These are phyloP conservation scores for Colletotrichum navitas DNA, from an alignment of 2,329 filamentous ascomycete species.

Conservation along the genomic window DNA sequence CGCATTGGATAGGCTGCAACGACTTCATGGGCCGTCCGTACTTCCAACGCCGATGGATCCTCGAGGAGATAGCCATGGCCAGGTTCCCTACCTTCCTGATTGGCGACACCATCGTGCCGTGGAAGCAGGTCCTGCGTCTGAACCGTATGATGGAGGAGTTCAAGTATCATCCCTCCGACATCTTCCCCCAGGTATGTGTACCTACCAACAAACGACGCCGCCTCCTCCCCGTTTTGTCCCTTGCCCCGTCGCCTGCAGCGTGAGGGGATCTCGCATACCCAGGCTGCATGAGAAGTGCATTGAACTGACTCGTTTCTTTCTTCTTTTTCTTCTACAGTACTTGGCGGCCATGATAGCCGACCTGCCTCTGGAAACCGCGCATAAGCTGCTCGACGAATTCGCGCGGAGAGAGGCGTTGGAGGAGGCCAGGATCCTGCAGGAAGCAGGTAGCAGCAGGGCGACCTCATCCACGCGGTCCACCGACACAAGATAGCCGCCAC, in stretches of 20 bases:
- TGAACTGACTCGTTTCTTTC: conserved; percentile 15
- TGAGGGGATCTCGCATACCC: background rate
- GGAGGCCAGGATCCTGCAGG: conserved; percentile 42
- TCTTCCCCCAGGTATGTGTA: conserved; percentile 47
- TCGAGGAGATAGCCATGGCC: conserved; percentile 52
- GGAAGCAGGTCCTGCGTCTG: conserved; percentile 52
- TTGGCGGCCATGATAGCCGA: conserved; percentile 43
- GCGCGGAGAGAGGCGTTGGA: conserved; percentile 41
- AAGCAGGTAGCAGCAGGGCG: conserved; percentile 37
- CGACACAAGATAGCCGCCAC: conserved; percentile 7
- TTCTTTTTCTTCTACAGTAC: conserved; percentile 20
- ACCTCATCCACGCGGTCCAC: conserved; percentile 42
- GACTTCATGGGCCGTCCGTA: conserved; percentile 51
- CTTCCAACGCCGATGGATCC: conserved; percentile 54
- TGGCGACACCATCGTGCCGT: conserved; percentile 53
- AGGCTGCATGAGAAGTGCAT: background rate
- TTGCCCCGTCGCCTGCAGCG: background rate
- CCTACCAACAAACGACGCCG: too few species aligned
- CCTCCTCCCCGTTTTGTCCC: background rate
- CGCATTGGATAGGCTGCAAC: conserved; percentile 45
- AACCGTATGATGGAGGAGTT: conserved; percentile 54
- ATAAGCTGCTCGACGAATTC: conserved; percentile 45
- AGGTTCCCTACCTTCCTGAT: conserved; percentile 49
- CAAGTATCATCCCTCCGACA: conserved; percentile 49
- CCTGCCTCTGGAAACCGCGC: conserved; percentile 44